Base-by-base conservation (phyloP, 176 grass and related monocot species). In the Triticum turgidum region DNA sequence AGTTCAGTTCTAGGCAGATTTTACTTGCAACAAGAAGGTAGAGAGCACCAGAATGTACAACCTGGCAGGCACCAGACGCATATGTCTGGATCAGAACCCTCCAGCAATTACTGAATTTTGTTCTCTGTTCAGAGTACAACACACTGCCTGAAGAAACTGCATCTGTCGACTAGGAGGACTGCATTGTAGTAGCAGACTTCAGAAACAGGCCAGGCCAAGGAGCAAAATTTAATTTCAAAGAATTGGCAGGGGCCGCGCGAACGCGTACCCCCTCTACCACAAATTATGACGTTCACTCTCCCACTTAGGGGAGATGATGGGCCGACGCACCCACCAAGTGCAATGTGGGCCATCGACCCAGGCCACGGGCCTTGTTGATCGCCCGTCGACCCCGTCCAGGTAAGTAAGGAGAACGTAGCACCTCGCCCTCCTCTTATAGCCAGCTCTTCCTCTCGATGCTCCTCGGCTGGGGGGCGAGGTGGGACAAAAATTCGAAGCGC, bases 271-370 rank as follows among this genome's bases (percentile, higher is more conserved):
- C 84, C 82, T 83, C 77, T 41, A 12, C 0, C 81, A 89, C 77
- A 94, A 92, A 92, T 92, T 77, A 77, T 90, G 84, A 94, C 89
- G 54, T 80, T 87, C 92, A 89, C 9, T 88, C 89, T 89, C 80
- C 86, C 75, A 39, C 81, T 87, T 78, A 24, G 68, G 18, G 91
- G 76, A 93, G 91, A 85, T 90, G 88, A 85, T 89, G 83, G 24
- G 47, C 77, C 39, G 88, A 20, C 88, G 64, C 88, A 1, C 64
- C 79, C 52, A 13, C 72, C 17, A 56, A 65, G 88, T 86, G 79
- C 88, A 86, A 82, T 90, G 84, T 21, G 21, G 54, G 52, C 88
- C 88, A 82, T 17, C 65, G 12, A 30, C 65, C 51, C 15, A 18
- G 51, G 15, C 51, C 51, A 54, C 45, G 61, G 8, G 49, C 32